Evolutionary conservation across 768 basidiomycete genomes (phyloP).

Genomic region (Bullera alba): DNA sequence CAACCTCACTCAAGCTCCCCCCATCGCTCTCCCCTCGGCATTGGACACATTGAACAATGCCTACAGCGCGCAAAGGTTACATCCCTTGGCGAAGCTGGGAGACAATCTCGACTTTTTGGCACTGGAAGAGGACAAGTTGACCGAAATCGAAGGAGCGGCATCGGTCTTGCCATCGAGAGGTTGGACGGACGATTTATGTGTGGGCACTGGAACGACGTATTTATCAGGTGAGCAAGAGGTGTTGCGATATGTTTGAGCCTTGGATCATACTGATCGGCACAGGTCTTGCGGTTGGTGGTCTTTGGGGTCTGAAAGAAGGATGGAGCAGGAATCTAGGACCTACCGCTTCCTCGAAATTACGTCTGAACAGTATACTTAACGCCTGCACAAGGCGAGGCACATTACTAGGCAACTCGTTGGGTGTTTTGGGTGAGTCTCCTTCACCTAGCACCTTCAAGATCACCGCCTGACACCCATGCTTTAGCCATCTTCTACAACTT

Average conservation of each 20-base stretch:
- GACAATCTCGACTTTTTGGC: slow-evolving; percentile 92
- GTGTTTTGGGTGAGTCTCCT: slow-evolving; percentile 74
- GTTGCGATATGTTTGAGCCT: slow-evolving; percentile 48
- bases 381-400: slow-evolving; percentile 93
- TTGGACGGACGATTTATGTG: slow-evolving; percentile 98
- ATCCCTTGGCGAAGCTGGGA: slow-evolving; percentile 88
- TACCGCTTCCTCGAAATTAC: slow-evolving; percentile 53
- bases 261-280: slow-evolving; percentile 59
- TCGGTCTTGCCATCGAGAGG: slow-evolving; percentile 91
- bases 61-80: slow-evolving; percentile 85
- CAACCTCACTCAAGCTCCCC: slow-evolving; percentile 5
- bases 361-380: slow-evolving; percentile 96
- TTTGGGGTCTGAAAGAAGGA: slow-evolving; percentile 95
- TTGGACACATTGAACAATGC: slow-evolving; percentile 72
- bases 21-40: slow-evolving; percentile 56
- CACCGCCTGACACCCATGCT: background rate
- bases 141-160: slow-evolving; percentile 75
- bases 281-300: slow-evolving; percentile 91
- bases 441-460: background rate
- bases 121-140: slow-evolving; percentile 94
- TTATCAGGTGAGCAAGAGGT: slow-evolving; percentile 70
- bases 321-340: slow-evolving; percentile 59
- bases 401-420: slow-evolving; percentile 96
- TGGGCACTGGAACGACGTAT: slow-evolving; percentile 98
- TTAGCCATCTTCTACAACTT: slow-evolving; percentile 92